A percentile compares a stretch with the other conserved stretches of the same genome.
These are phyloP conservation scores for Dryas drummondii DNA, from an alignment of 306 rosid species.

Conservation along the genomic window DNA sequence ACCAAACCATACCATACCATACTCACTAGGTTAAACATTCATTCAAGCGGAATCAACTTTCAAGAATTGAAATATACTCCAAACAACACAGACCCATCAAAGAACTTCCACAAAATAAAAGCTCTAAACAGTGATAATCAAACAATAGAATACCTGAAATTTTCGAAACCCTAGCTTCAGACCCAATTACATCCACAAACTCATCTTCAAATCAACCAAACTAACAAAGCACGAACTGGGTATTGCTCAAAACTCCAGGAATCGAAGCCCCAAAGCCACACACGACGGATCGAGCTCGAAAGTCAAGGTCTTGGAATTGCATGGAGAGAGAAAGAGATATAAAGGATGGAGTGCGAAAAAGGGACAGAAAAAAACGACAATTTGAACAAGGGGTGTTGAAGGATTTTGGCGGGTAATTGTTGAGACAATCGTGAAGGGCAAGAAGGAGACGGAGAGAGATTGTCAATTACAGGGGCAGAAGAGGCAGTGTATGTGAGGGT, in stretches of 20 bases:
- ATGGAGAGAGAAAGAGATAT: constrained; percentile 1
- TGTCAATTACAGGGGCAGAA: constrained; percentile 70
- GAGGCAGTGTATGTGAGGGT: constrained; percentile 59
- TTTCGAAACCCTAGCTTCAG: constrained; percentile 30
- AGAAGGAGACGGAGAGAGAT: constrained; percentile 53
- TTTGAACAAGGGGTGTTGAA: constrained; percentile 55
- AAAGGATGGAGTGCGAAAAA: background rate
- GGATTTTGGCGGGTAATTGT: constrained; percentile 70
- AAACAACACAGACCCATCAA: background rate
- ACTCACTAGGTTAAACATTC: constrained; percentile 16
- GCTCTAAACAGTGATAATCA: background rate
- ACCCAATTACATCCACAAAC: constrained; percentile 16
- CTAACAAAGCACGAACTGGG: constrained; percentile 24
- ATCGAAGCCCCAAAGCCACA: constrained; percentile 16
- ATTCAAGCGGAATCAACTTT: background rate
- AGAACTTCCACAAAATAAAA: background rate
- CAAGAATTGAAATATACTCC: background rate
- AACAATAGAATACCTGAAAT: constrained; percentile 17
- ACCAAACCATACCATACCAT: background rate
- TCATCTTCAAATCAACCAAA: background rate
- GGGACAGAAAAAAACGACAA: constrained; percentile 2
- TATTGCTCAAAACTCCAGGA: background rate
- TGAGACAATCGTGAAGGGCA: constrained; percentile 80
- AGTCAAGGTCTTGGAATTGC: constrained; percentile 22
- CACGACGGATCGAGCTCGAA: constrained; percentile 32